A percentile compares a stretch with the other conserved stretches of the same genome.
Evolutionary conservation across 805 yeast species (phyloP).

Genomic region (Kluyveromyces wickerhamii): DNA sequence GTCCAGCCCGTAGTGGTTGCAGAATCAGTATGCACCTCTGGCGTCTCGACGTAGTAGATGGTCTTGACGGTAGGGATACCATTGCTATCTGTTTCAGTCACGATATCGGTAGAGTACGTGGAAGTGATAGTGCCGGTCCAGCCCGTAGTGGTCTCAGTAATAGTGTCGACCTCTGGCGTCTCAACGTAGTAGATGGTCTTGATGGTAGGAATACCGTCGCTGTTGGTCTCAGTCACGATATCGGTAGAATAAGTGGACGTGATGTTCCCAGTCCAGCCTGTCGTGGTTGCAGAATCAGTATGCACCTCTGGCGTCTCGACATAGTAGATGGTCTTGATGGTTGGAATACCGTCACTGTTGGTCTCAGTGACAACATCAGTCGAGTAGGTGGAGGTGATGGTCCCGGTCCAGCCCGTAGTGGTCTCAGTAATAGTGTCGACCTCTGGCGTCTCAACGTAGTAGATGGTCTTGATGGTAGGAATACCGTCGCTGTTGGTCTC

Average conservation of each 20-base stretch:
- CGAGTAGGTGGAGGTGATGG: slow-evolving; percentile 10
- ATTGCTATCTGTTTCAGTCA: background rate
- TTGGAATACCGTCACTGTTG: slow-evolving; percentile 10
- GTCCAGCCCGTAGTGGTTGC: slow-evolving; percentile 6
- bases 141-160: slow-evolving; percentile 6
- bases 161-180: slow-evolving; percentile 10
- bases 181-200: slow-evolving; percentile 13
- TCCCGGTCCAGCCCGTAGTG: slow-evolving; percentile 13
- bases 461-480: slow-evolving; percentile 10
- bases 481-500: slow-evolving; percentile 9
- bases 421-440: slow-evolving; percentile 6
- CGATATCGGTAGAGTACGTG: slow-evolving; percentile 1
- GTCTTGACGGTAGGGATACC: slow-evolving; percentile 1
- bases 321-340: slow-evolving; percentile 9
- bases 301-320: slow-evolving; percentile 10
- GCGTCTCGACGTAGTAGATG: slow-evolving; percentile 8
- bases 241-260: slow-evolving; percentile 5
- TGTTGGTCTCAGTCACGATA: slow-evolving; percentile 5
- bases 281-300: slow-evolving; percentile 3
- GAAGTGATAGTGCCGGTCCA: slow-evolving; percentile 3
- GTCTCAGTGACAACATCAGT: slow-evolving; percentile 10
- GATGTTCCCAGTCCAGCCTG: slow-evolving; percentile 6
- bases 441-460: slow-evolving; percentile 11
- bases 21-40: slow-evolving; percentile 6
- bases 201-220: slow-evolving; percentile 9